Percentiles rank a stretch among this genome's conserved stretches.
Conservation (phyloP, 352 stramenopile species). For the Elongisporangium senticosum region DNA sequence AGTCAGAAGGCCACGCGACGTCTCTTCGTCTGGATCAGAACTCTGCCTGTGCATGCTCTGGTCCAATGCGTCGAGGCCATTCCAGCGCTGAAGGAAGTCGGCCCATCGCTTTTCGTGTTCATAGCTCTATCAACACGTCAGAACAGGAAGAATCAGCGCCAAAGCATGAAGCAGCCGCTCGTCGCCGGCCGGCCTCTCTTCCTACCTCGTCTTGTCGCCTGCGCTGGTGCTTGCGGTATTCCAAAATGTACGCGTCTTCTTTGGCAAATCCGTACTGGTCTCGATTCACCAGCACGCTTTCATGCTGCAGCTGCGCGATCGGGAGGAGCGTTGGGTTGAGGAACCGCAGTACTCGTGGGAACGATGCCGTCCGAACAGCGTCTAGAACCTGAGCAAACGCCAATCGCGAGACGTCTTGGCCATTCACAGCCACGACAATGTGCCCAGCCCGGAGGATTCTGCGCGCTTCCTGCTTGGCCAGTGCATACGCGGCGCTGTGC, state of each 20-base stretch:
- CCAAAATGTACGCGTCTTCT: conserved; percentile 50
- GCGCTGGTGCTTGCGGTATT: conserved; percentile 31
- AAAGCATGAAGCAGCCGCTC: background rate
- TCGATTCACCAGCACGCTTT: conserved; percentile 32
- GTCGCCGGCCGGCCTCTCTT: too few relatives aligned
- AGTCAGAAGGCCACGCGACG: background rate
- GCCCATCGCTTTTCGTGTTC: conserved; percentile 34
- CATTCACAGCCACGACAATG: conserved; percentile 47
- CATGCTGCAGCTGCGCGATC: conserved; percentile 22
- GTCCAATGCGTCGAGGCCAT: conserved; percentile 32
- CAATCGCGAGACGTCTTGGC: conserved; percentile 23
- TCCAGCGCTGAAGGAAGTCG: conserved; percentile 29
- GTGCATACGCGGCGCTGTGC: conserved; percentile 21
- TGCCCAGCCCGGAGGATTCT: conserved; percentile 14
- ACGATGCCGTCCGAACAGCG: conserved; percentile 14
- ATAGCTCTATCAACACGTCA: conserved; percentile 21
- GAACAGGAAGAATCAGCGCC: conserved; percentile 1
- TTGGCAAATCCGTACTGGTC: conserved; percentile 61
- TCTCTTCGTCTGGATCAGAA: background rate
- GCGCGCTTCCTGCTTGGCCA: conserved; percentile 19
- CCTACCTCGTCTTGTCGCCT: conserved; percentile 30
- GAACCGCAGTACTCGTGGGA: conserved; percentile 39
- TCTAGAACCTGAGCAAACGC: conserved; percentile 29
- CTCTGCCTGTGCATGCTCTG: conserved; percentile 10
- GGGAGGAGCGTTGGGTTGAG: conserved; percentile 33